These are phyloP conservation scores for Barnettozyma hawaiiensis DNA, from an alignment of 1,139 yeast species.

Conservation along the genomic window DNA sequence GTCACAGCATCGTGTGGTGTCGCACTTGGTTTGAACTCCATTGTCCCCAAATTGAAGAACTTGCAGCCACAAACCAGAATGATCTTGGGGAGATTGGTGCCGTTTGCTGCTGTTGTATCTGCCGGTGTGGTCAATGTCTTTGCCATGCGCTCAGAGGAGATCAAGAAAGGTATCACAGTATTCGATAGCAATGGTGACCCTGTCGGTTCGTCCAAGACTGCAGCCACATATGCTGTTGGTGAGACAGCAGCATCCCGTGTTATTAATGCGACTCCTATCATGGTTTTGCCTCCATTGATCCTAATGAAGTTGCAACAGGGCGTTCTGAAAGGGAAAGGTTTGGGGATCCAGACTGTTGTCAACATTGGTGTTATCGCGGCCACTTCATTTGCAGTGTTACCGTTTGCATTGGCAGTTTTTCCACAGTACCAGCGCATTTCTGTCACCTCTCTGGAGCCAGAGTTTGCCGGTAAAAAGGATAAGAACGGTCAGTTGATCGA, in stretches of 20 bases:
- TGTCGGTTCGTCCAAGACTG: constrained; percentile 76
- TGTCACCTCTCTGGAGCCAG: constrained; percentile 55
- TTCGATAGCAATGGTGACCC: constrained; percentile 60
- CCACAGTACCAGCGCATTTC: constrained; percentile 75
- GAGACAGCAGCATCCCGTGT: constrained; percentile 95
- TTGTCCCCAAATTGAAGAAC: constrained; percentile 74
- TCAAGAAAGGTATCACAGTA: constrained; percentile 76
- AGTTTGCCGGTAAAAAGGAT: constrained; percentile 56
- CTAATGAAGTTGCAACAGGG: constrained; percentile 71
- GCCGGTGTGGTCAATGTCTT: constrained; percentile 94
- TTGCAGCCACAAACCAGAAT: constrained; percentile 63
- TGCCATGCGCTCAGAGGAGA: constrained; percentile 92
- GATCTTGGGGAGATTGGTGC: constrained; percentile 79
- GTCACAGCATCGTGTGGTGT: constrained; percentile 94
- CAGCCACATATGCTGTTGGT: constrained; percentile 90
- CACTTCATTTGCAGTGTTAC: constrained; percentile 82
- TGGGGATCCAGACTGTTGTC: constrained; percentile 57
- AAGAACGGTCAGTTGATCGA: constrained; percentile 54
- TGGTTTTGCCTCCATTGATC: constrained; percentile 90
- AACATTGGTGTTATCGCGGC: constrained; percentile 81
- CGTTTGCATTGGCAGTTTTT: constrained; percentile 92
- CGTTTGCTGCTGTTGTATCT: constrained; percentile 96
- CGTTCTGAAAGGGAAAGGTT: constrained; percentile 59
- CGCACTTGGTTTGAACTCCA: constrained; percentile 83
- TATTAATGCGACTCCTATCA: constrained; percentile 92